A percentile compares a stretch with the other conserved stretches of the same genome.
Evolutionary conservation across 1,139 yeast species (phyloP).

Genomic region (Pichia sp.): DNA sequence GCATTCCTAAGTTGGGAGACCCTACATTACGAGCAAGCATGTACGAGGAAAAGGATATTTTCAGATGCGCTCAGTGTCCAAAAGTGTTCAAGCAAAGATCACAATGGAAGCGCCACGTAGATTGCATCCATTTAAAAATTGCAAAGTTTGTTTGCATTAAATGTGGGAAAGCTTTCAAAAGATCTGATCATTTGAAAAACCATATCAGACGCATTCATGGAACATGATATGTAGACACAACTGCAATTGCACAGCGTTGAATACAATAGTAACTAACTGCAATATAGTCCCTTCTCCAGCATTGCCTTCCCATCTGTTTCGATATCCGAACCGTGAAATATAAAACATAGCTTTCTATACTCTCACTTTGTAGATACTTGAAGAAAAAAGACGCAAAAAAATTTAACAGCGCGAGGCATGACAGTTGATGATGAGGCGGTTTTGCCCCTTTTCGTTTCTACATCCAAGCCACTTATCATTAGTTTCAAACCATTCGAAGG

Average conservation of each 20-base stretch:
- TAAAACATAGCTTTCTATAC: neutral
- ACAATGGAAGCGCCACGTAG: constrained; percentile 29
- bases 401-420: neutral
- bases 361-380: neutral
- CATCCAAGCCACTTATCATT: no score
- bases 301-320: neutral
- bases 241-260: neutral
- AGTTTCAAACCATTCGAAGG: neutral
- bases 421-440: neutral
- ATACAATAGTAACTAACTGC: neutral
- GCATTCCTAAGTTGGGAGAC: neutral
- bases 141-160: constrained; percentile 25
- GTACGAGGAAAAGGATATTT: constrained; percentile 11
- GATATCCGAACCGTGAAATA: neutral
- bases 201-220: constrained; percentile 28
- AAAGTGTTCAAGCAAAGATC: constrained; percentile 28
- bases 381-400: neutral
- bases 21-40: neutral
- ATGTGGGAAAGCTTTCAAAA: constrained; percentile 27
- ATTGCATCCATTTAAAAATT: constrained; percentile 31
- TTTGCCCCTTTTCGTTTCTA: neutral
- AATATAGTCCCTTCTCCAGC: neutral
- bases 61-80: constrained; percentile 20
- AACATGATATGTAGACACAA: neutral
- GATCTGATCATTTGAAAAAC: constrained; percentile 31